phyloP scores from a whole-genome alignment of 1,284 basidiomycete species.

The Bondarzewia mesenterica region DNA sequence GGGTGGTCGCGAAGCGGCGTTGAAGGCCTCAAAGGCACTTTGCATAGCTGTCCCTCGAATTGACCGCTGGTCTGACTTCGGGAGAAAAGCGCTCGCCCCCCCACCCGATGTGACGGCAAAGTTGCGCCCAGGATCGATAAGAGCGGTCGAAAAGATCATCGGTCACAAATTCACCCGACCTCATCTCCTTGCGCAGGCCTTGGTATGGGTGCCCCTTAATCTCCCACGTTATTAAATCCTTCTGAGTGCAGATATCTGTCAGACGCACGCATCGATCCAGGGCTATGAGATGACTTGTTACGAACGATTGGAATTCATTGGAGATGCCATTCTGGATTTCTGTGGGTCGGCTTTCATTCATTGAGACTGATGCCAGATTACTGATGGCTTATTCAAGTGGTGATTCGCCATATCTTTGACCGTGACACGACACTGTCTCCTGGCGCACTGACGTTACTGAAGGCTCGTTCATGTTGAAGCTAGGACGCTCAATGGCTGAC shows the following conservation, averaged over 20 bases:
- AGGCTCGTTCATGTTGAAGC: slow-evolving; percentile 31
- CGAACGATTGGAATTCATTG: slow-evolving; percentile 74
- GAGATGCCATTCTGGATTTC: slow-evolving; percentile 77
- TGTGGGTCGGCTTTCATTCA: slow-evolving; percentile 34
- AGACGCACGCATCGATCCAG: slow-evolving; percentile 62
- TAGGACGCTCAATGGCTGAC: slow-evolving; percentile 7
- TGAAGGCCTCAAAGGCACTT: slow-evolving; percentile 55
- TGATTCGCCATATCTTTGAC: slow-evolving; percentile 62
- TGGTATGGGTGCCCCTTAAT: slow-evolving; percentile 36
- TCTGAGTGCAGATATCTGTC: not conserved
- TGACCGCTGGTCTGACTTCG: slow-evolving; percentile 65
- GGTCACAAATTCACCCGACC: slow-evolving; percentile 52
- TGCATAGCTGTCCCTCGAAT: slow-evolving; percentile 52
- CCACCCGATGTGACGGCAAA: slow-evolving; percentile 33
- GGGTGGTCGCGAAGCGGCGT: slow-evolving; percentile 55
- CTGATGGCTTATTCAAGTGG: slow-evolving; percentile 41
- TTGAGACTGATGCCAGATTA: not conserved
- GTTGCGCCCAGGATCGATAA: slow-evolving; percentile 35
- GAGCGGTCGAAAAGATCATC: slow-evolving; percentile 54
- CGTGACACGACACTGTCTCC: slow-evolving; percentile 56
- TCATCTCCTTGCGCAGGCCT: slow-evolving; percentile 58
- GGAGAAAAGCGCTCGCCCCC: slow-evolving; percentile 35
- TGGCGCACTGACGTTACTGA: slow-evolving; percentile 66
- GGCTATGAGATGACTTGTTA: slow-evolving; percentile 48
- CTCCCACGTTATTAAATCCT: slow-evolving; percentile 3